phyloP scores from a whole-genome alignment of 1,284 basidiomycete species.

The Irpex lacteus region DNA sequence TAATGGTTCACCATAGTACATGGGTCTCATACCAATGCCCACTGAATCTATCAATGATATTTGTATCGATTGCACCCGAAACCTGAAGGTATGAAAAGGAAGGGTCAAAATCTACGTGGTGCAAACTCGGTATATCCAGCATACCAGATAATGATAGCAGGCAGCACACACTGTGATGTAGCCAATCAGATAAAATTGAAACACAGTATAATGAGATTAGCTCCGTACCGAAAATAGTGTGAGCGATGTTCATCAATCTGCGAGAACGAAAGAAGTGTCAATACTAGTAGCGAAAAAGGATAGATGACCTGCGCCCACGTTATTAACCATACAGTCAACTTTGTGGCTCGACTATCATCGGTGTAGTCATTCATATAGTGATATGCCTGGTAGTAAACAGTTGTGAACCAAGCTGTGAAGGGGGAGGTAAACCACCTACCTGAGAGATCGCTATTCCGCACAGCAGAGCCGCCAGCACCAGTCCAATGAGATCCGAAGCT shows the following conservation, averaged over 20 bases:
- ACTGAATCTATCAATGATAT: too few relatives aligned
- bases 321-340: background rate
- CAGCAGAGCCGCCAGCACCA: background rate
- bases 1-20: too few relatives aligned
- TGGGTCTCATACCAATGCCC: too few relatives aligned
- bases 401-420: background rate
- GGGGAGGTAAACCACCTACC: background rate
- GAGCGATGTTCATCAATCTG: background rate
- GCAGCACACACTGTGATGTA: background rate
- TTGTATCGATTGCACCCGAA: too few relatives aligned
- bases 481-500: background rate
- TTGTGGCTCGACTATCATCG: too few relatives aligned
- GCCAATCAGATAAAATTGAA: background rate
- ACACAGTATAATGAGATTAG: background rate
- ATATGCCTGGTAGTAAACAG: background rate
- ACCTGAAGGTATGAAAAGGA: too few relatives aligned
- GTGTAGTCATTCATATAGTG: background rate
- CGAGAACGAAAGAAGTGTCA: background rate
- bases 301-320: background rate
- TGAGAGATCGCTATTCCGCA: background rate
- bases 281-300: background rate
- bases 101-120: background rate
- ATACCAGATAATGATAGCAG: background rate
- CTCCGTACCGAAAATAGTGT: background rate
- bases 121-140: background rate